Percentiles rank a stretch among this genome's conserved stretches.
Conservation (phyloP, 805 yeast genomes). For the Schwanniomyces pseudopolymorphus region DNA sequence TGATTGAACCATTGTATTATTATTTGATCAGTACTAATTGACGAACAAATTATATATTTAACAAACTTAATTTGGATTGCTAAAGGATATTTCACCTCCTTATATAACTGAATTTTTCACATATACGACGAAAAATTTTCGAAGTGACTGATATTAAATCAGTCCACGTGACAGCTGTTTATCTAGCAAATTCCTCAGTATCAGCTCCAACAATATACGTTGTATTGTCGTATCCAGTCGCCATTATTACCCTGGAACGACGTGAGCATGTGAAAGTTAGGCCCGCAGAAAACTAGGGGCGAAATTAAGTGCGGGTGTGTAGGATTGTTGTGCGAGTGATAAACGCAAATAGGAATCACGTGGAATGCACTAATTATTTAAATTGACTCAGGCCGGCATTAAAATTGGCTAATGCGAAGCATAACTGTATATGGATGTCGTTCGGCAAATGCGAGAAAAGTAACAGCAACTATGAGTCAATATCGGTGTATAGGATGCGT, state of each 20-base stretch:
- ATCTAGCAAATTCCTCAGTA: not conserved
- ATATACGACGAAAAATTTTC: constrained; percentile 1
- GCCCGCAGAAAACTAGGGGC: not conserved
- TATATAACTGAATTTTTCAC: not conserved
- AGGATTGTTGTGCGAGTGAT: not conserved
- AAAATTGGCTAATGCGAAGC: not conserved
- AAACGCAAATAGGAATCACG: too few relatives aligned
- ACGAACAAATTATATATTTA: constrained; percentile 1
- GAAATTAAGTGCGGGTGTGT: not conserved
- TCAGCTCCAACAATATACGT: not conserved
- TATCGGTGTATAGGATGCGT: not conserved
- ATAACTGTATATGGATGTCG: not conserved
- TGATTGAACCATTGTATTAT: constrained; percentile 81
- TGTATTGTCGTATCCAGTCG: not conserved
- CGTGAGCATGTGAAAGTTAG: not conserved
- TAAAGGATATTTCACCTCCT: not conserved
- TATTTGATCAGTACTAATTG: constrained; percentile 1
- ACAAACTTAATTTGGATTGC: not conserved
- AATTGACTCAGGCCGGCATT: not conserved
- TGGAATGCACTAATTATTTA: not conserved
- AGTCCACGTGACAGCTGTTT: not conserved
- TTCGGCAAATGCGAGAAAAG: not conserved
- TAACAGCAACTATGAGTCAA: not conserved
- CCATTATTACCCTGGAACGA: not conserved
- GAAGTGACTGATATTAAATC: not conserved